Evolutionary conservation across 2,329 filamentous ascomycete species (phyloP).

Genomic region (Xylaria sp.): DNA sequence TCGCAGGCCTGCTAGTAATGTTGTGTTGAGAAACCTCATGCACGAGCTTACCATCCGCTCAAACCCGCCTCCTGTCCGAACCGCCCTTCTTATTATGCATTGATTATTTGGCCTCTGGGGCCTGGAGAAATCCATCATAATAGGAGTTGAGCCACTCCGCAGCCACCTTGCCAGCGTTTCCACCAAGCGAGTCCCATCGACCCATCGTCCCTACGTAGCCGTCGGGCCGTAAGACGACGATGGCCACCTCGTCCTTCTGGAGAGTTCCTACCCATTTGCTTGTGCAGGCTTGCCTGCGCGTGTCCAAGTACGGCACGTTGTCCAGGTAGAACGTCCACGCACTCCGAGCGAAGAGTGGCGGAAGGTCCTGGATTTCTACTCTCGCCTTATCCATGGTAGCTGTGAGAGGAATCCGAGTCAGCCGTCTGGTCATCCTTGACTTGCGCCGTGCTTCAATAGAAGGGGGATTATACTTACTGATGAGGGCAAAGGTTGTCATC

Average conservation of each 20-base stretch:
- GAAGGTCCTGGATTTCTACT: constrained; percentile 32
- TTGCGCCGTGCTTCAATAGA: too few species aligned
- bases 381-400: constrained; percentile 32
- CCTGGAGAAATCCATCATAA: constrained; percentile 57
- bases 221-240: constrained; percentile 33
- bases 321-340: constrained; percentile 36
- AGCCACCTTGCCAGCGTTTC: constrained; percentile 52
- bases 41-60: constrained; percentile 1
- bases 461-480: constrained; percentile 54
- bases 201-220: constrained; percentile 35
- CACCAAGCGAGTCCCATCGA: constrained; percentile 24
- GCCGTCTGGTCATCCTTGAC: background rate
- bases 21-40: constrained; percentile 11
- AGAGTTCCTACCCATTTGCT: constrained; percentile 33
- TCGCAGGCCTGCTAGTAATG: constrained; percentile 10
- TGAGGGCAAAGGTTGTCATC: constrained; percentile 69
- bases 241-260: constrained; percentile 24
- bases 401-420: constrained; percentile 8
- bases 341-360: constrained; percentile 28
- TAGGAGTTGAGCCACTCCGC: constrained; percentile 59
- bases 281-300: constrained; percentile 28
- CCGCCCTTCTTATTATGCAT: background rate
- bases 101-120: constrained; percentile 40
- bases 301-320: constrained; percentile 33
- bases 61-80: constrained; percentile 7